A percentile compares a stretch with the other conserved stretches of the same genome.
Conservation (phyloP, 2,329 filamentous ascomycete genomes). For the Xylariaceae sp. region DNA sequence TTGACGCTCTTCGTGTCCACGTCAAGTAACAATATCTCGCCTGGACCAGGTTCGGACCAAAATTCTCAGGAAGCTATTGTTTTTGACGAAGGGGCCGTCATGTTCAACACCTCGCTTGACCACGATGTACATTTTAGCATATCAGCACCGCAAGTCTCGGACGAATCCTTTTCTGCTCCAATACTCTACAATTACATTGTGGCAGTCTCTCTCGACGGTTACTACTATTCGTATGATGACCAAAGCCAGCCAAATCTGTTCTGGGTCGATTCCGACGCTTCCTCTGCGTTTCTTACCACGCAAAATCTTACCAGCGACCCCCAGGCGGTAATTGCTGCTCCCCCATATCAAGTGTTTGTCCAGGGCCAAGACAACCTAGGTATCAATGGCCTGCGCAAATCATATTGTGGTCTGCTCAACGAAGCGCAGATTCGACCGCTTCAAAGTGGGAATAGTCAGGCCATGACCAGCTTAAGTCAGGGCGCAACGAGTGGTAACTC, state of each 20-base stretch:
- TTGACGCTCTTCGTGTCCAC: conserved; percentile 73
- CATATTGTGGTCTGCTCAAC: conserved; percentile 72
- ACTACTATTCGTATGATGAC: conserved; percentile 63
- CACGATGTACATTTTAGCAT: conserved; percentile 72
- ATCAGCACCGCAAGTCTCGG: conserved; percentile 59
- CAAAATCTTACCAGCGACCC: conserved; percentile 58
- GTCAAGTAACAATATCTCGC: conserved; percentile 55
- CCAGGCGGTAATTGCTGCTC: conserved; percentile 47
- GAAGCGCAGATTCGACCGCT: conserved; percentile 58
- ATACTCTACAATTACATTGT: conserved; percentile 68
- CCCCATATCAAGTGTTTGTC: conserved; percentile 74
- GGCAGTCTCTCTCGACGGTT: conserved; percentile 72
- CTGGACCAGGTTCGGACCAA: conserved; percentile 54
- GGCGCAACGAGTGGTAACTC: conserved; percentile 58
- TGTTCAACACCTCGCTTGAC: conserved; percentile 55
- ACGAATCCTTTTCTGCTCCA: conserved; percentile 51
- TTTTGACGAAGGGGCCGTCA: conserved; percentile 66
- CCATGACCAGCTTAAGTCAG: conserved; percentile 61
- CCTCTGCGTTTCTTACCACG: conserved; percentile 72
- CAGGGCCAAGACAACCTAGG: conserved; percentile 54
- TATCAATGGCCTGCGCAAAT: conserved; percentile 66
- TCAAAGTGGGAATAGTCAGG: conserved; percentile 42
- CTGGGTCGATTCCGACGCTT: conserved; percentile 80
- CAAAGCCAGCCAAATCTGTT: conserved; percentile 53
- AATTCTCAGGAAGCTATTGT: conserved; percentile 40